phyloP scores from a whole-genome alignment of 306 rosid genomes.

The Quillaja saponaria region DNA sequence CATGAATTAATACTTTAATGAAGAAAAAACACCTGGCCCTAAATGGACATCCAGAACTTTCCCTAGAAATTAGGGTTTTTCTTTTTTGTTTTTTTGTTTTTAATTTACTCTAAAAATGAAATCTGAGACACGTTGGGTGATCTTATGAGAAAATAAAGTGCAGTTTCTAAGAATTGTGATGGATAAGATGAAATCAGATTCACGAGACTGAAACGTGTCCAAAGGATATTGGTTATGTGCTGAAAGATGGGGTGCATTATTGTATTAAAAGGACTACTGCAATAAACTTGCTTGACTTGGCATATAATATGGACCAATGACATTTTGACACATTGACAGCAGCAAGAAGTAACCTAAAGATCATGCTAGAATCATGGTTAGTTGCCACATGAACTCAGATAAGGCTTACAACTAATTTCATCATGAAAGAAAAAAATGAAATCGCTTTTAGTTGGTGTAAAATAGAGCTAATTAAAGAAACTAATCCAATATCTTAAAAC shows the following conservation, averaged over 20 bases:
- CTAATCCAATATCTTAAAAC: too few relatives aligned
- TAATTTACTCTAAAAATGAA: constrained; percentile 7
- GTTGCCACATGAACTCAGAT: too few relatives aligned
- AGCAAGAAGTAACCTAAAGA: too few relatives aligned
- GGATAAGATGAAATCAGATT: constrained; percentile 20
- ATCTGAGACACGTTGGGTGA: constrained; percentile 15
- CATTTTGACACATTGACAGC: too few relatives aligned
- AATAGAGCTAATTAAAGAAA: too few relatives aligned
- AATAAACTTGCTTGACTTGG: constrained; percentile 2
- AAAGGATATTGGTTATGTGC: neutral
- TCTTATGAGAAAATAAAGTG: neutral
- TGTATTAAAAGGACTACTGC: neutral
- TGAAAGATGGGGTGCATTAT: neutral
- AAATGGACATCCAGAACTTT: constrained; percentile 36
- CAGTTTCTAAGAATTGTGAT: constrained; percentile 1
- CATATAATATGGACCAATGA: neutral
- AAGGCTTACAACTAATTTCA: too few relatives aligned
- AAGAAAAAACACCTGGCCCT: constrained; percentile 34
- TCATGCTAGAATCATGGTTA: too few relatives aligned
- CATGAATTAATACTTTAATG: neutral
- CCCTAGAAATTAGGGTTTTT: constrained; percentile 24
- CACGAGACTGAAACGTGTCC: constrained; percentile 38
- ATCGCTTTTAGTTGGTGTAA: too few relatives aligned
- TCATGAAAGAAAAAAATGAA: too few relatives aligned
- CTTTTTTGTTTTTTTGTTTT: too few relatives aligned